Evolutionary conservation across 1,139 yeast species (phyloP).

Genomic region (Kluyveromyces sp.): DNA sequence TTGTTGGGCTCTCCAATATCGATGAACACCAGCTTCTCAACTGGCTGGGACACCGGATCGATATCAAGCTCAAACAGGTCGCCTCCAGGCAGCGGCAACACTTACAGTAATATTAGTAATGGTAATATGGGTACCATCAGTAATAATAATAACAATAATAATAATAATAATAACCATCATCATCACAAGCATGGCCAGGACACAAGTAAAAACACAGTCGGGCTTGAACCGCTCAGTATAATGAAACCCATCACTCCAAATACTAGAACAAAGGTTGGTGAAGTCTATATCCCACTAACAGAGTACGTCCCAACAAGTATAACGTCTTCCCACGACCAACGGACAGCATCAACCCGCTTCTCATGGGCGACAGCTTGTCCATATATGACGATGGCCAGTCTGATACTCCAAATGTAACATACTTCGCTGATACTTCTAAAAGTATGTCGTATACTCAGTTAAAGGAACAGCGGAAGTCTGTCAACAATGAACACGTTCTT

Average conservation of each 20-base stretch:
- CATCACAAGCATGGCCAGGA: conserved; percentile 3
- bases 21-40: conserved; percentile 11
- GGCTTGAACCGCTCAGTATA: conserved; percentile 25
- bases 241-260: conserved; percentile 24
- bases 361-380: conserved; percentile 5
- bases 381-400: conserved; percentile 1
- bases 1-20: conserved; percentile 23
- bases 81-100: conserved; percentile 13
- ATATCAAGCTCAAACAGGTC: conserved; percentile 21
- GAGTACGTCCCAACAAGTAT: conserved; percentile 34
- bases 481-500: neutral
- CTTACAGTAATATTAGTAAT: no score
- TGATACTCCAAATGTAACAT: conserved; percentile 4
- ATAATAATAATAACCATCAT: no score
- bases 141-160: no score
- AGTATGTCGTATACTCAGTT: conserved; percentile 7
- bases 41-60: conserved; percentile 27
- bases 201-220: conserved; percentile 18
- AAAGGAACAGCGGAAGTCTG: conserved; percentile 7
- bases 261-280: conserved; percentile 36
- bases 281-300: conserved; percentile 38
- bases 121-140: no score
- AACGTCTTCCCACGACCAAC: conserved; percentile 26
- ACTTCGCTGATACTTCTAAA: conserved; percentile 12
- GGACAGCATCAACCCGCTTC: conserved; percentile 3